Base-by-base conservation (phyloP, 2,329 filamentous ascomycete genomes). In the Monilinia fructicola region DNA sequence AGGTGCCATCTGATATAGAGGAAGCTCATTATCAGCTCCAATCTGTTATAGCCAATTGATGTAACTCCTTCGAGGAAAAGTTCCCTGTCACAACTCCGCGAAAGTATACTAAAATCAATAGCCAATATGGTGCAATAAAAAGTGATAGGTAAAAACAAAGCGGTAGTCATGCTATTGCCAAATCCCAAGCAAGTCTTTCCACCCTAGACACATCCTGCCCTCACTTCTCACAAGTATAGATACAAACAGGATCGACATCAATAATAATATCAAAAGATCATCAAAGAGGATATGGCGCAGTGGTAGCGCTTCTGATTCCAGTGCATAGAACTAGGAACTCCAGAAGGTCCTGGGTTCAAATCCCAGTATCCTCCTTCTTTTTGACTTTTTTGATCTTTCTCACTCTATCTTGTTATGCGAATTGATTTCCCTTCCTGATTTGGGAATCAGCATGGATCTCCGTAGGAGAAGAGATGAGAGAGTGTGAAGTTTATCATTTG, bases 331-430 rank as follows among this genome's bases (percentile, higher is more conserved):
- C 69, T 68, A 69, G 55, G 66, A 64, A 64, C 66, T 69, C 69
- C 68, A 71, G 70, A 69, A 67, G 69, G 58, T 60, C 44, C 44
- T 50, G 44, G 44, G 58, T 60, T 50, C 68, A 69, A 69, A 67
- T 67, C 65, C 65, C 68, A 66, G 67, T 60, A 54, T 63, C 44
- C 48, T 65, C 42, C 46, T 18, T 28, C 1, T 9, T 14, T 14
- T 54, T 21, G 16, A 1, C 5, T 5, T 16, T 40, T 53, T 44
- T 35, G 31, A 35, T 35, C 3, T 35, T 31, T 3, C 9, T 35
- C 31, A 7, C 6, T 35, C 31, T 35, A 35, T 35, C 5, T 35
- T 35, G 9, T 5, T 5, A 35, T 35, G 31, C 31, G 31, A 35
- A 7, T 35, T 35, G 3, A 35, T 1, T 7, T 35, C 9, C 9